Conservation (phyloP, 169 alveolate species). For the Plasmodium gallinaceum region DNA sequence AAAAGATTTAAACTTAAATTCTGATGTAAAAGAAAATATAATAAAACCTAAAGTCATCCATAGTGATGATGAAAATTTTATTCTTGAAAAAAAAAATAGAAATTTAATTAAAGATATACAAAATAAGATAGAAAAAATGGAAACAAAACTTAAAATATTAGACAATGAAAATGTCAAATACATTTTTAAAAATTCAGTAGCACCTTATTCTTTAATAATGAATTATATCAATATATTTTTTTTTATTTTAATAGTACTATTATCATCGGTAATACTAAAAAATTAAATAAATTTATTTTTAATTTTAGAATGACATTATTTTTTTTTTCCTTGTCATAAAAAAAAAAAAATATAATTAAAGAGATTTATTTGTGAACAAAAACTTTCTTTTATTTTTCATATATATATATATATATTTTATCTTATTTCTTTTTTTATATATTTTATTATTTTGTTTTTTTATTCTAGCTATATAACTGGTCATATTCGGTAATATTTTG, state of each 20-base stretch:
- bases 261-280: constrained; percentile 55
- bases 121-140: constrained; percentile 44
- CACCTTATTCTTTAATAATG: constrained; percentile 60
- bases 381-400: background rate
- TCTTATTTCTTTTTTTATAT: background rate
- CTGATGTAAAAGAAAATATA: background rate
- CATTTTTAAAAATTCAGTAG: constrained; percentile 47
- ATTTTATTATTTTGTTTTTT: background rate
- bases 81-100: constrained; percentile 42
- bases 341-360: background rate
- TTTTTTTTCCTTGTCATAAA: background rate
- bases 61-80: constrained; percentile 74
- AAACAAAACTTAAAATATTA: constrained; percentile 13
- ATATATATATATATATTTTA: background rate
- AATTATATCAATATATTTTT: constrained; percentile 43
- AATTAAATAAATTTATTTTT: background rate
- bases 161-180: constrained; percentile 43
- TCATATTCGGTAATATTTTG: constrained; percentile 53
- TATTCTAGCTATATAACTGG: constrained; percentile 66
- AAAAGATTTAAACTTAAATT: background rate
- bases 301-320: no score
- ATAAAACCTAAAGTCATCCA: constrained; percentile 65
- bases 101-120: constrained; percentile 21
- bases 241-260: constrained; percentile 46
- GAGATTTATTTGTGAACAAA: background rate